A percentile compares a stretch with the other conserved stretches of the same genome.
Conservation (phyloP, 441 rosid species). For the Euphorbia celastroides region DNA sequence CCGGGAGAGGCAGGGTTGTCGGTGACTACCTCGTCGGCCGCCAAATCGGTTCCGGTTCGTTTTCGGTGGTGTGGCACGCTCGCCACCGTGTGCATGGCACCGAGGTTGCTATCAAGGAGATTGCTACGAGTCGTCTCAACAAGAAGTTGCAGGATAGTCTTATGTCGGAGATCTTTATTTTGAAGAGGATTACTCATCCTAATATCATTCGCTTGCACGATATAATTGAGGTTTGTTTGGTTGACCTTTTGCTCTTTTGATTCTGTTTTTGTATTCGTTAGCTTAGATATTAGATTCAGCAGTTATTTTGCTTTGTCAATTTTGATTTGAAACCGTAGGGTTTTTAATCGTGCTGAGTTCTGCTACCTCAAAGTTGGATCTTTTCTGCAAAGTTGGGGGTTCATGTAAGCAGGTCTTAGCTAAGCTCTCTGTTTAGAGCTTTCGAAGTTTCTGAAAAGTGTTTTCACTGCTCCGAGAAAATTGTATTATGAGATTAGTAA, state of each 20-base stretch:
- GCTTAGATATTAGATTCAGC: not conserved
- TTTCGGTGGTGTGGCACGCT: constrained; percentile 96
- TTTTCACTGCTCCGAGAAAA: not conserved
- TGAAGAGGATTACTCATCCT: constrained; percentile 70
- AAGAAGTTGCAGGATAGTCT: constrained; percentile 91
- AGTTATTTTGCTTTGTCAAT: not conserved
- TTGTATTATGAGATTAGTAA: not conserved
- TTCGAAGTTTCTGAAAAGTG: constrained; percentile 3
- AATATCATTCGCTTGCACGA: constrained; percentile 86
- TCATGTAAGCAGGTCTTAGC: not conserved
- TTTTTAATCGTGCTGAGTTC: not conserved
- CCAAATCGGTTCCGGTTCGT: constrained; percentile 96
- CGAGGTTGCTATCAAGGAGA: constrained; percentile 96
- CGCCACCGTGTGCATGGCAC: constrained; percentile 83
- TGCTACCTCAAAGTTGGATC: constrained; percentile 3
- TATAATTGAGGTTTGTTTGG: constrained; percentile 67
- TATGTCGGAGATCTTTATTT: constrained; percentile 80
- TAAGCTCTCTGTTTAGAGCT: not conserved
- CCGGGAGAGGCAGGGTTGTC: constrained; percentile 61
- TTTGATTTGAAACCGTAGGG: not conserved
- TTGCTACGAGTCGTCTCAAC: constrained; percentile 51
- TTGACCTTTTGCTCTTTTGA: not conserved
- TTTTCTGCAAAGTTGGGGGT: not conserved
- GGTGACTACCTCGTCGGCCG: constrained; percentile 78
- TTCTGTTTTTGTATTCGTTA: not conserved